A percentile compares a stretch with the other conserved stretches of the same genome.
Conservation (phyloP, 805 yeast species). For the Candida parachauliodes region DNA sequence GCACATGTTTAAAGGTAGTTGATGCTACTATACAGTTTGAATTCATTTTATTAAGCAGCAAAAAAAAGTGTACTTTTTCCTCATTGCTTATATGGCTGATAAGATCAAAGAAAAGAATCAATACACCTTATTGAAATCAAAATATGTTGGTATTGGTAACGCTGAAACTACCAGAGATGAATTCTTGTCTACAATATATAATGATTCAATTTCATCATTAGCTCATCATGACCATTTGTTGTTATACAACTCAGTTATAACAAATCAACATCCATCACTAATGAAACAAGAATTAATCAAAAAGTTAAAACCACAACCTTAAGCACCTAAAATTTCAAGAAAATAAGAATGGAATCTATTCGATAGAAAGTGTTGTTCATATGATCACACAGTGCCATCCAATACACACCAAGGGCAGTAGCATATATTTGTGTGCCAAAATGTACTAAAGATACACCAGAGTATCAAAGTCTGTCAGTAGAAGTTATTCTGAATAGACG, state of each 20-base stretch:
- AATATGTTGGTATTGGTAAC: constrained; percentile 74
- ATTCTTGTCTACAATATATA: constrained; percentile 62
- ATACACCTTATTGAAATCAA: constrained; percentile 35
- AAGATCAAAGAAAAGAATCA: constrained; percentile 36
- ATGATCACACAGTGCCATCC: too few relatives aligned
- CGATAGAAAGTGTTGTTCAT: too few relatives aligned
- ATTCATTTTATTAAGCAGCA: too few relatives aligned
- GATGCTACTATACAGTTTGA: too few relatives aligned
- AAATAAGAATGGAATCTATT: too few relatives aligned
- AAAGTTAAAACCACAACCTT: constrained; percentile 20
- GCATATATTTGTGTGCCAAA: too few relatives aligned
- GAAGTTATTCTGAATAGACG: too few relatives aligned
- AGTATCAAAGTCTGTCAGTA: too few relatives aligned
- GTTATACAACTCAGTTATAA: constrained; percentile 51
- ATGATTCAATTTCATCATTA: constrained; percentile 63
- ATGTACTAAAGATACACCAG: too few relatives aligned
- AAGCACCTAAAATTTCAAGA: neutral
- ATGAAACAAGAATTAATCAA: constrained; percentile 30
- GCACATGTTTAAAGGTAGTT: too few relatives aligned
- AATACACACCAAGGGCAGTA: too few relatives aligned
- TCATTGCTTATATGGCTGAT: constrained; percentile 31
- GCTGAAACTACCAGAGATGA: constrained; percentile 66
- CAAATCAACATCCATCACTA: constrained; percentile 37
- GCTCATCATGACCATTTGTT: constrained; percentile 56
- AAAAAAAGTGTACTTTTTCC: too few relatives aligned